Percentiles rank a stretch among this genome's conserved stretches.
These are phyloP conservation scores for Backusella sp. DNA, from an alignment of 192 early-diverging fungal genomes.

Conservation along the genomic window DNA sequence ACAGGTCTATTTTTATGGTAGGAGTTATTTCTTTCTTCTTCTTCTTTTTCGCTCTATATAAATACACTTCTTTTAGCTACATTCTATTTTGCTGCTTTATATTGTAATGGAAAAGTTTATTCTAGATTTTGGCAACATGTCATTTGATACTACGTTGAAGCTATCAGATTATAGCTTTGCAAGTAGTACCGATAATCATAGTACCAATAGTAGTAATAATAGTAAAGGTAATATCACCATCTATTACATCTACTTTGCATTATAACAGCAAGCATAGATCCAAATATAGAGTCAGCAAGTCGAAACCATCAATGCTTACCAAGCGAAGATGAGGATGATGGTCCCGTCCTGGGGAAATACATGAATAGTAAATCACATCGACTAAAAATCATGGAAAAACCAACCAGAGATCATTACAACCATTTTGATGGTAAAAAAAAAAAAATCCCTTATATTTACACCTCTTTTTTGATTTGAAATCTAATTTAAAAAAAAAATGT, in stretches of 20 bases:
- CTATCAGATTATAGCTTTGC: not conserved
- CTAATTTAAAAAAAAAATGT: not conserved
- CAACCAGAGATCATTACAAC: not conserved
- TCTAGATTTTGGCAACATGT: not conserved
- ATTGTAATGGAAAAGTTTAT: slow-evolving; percentile 1
- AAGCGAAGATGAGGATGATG: not conserved
- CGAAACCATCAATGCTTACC: not conserved
- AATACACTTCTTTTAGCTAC: not conserved
- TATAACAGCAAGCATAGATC: not conserved
- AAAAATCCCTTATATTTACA: too few species aligned
- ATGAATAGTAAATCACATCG: not conserved
- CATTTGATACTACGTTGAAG: not conserved
- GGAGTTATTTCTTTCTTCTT: not conserved
- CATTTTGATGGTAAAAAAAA: not conserved
- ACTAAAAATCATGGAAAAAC: not conserved
- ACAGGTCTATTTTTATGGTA: slow-evolving; percentile 1
- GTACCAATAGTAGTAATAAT: not conserved
- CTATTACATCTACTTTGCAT: not conserved
- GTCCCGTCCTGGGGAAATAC: not conserved
- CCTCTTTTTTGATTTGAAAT: not conserved
- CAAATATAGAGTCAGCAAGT: not conserved
- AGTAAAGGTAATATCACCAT: not conserved
- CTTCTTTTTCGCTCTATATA: not conserved
- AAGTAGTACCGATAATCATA: not conserved
- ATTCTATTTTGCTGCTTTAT: not conserved